These are phyloP conservation scores for Candida ortonii DNA, from an alignment of 805 yeast species.

Conservation along the genomic window DNA sequence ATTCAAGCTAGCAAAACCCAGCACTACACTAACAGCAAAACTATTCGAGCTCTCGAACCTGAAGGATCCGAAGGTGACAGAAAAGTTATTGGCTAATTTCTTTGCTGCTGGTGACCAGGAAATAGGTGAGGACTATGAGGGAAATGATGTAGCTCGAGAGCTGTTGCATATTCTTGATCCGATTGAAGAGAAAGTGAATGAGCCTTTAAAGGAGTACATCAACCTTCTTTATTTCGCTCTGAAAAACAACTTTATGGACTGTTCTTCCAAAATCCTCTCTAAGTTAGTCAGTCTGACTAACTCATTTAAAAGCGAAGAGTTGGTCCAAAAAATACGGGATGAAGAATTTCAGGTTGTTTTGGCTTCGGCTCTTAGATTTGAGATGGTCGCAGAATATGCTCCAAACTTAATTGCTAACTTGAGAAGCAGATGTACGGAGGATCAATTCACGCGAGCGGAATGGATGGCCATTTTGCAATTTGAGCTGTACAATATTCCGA, in stretches of 20 bases:
- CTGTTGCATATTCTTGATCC: constrained; percentile 18
- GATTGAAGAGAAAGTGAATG: constrained; percentile 16
- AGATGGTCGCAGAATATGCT: constrained; percentile 15
- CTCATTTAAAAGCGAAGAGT: constrained; percentile 1
- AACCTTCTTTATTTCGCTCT: constrained; percentile 31
- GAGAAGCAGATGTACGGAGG: constrained; percentile 6
- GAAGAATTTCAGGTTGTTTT: constrained; percentile 30
- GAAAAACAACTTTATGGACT: constrained; percentile 27
- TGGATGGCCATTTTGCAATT: constrained; percentile 27
- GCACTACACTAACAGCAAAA: constrained; percentile 25
- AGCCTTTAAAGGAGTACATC: constrained; percentile 27
- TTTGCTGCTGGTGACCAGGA: constrained; percentile 31
- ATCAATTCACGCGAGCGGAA: constrained; percentile 21
- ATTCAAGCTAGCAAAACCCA: constrained; percentile 27
- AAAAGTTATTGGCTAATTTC: constrained; percentile 20
- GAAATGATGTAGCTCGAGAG: constrained; percentile 23
- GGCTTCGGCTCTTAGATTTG: constrained; percentile 24
- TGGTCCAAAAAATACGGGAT: constrained; percentile 16
- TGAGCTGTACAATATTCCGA: constrained; percentile 15
- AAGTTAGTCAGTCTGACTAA: constrained; percentile 19
- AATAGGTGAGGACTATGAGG: constrained; percentile 27
- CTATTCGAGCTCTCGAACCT: constrained; percentile 21
- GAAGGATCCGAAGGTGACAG: constrained; percentile 9
- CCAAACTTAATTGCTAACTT: constrained; percentile 17
- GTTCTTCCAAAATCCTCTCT: constrained; percentile 19